phyloP scores from a whole-genome alignment of 1,139 yeast species.

The Lodderomyces theae region DNA sequence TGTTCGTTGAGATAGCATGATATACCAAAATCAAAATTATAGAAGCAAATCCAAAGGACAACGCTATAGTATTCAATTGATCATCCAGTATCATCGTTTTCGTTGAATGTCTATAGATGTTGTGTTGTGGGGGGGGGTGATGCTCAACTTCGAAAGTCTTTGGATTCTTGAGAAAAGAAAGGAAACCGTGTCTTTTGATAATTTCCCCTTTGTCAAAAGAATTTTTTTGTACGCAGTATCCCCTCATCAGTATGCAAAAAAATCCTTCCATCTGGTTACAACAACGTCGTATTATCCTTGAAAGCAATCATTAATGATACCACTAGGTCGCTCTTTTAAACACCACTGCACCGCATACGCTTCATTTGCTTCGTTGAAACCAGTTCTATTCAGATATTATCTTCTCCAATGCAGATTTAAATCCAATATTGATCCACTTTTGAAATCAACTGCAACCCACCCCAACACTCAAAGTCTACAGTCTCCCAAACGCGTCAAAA shows the following conservation, averaged over 20 bases:
- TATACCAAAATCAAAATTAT: conserved; percentile 69
- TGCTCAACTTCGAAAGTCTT: neutral
- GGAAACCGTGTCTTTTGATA: neutral
- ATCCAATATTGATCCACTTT: neutral
- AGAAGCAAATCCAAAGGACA: conserved; percentile 72
- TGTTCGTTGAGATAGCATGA: conserved; percentile 54
- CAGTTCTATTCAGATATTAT: neutral
- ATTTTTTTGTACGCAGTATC: neutral
- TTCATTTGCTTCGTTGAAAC: neutral
- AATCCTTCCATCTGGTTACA: neutral
- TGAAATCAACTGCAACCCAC: neutral
- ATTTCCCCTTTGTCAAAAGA: neutral
- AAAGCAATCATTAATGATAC: neutral
- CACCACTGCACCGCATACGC: neutral
- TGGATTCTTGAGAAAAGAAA: too few relatives aligned
- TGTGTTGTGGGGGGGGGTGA: too few relatives aligned
- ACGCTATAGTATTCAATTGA: conserved; percentile 71
- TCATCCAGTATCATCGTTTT: conserved; percentile 70
- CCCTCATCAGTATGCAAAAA: neutral
- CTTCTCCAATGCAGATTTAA: neutral
- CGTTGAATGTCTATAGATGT: too few relatives aligned
- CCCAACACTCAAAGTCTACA: conserved; percentile 4
- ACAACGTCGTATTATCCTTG: too few relatives aligned
- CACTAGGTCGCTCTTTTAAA: neutral
- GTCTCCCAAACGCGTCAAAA: conserved; percentile 16